Evolutionary conservation across 2,329 filamentous ascomycete genomes (phyloP), one percentile per base, ranked within the genome.

Genomic region (Cercospora sp.): DNA sequence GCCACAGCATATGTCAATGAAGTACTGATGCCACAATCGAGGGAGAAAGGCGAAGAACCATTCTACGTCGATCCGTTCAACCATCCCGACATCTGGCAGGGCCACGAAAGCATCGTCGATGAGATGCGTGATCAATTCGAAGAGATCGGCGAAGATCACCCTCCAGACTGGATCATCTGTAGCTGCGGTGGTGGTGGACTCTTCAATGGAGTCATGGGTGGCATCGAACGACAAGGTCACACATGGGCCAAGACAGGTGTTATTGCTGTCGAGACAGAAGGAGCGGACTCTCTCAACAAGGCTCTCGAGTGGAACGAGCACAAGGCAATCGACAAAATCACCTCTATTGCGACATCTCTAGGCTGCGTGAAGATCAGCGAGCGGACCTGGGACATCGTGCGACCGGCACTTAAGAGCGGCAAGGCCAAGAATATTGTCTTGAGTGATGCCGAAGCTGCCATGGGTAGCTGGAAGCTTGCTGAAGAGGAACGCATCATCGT

Each of bases 401-500:
- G 84, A 53, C 68, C 73, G 16, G 64, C 70, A 13, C 51, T 61
- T 5, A 59, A 60, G 8, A 76, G 81, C 1, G 78, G 86, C 53
- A 82, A 84, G 62, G 86, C 90, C 30, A 83, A 84, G 53, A 89
- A 86, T 69, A 80, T 87, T 3, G 90, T 93, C 0, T 83, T 95
- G 10, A 85, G 84, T 3, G 92, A 96, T 74, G 89, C 88, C 5
- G 91, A 95, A 75, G 94, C 94, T 0, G 92, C 91, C 30, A 87
- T 89, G 80, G 93, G 89, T 2, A 91, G 90, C 63, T 89, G 91
- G 75, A 84, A 88, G 28, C 89, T 97, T 70, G 90, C 92, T 7
- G 92, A 97, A 72, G 93, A 97, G 68, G 91, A 94, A 73, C 83
- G 91, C 31, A 81, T 94, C 65, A 83, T 97, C 66, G 92, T 97